Percentiles rank a stretch among this genome's conserved stretches.
phyloP scores from a whole-genome alignment of 148 eudicot genomes.

The Hydrangea macrophylla region DNA sequence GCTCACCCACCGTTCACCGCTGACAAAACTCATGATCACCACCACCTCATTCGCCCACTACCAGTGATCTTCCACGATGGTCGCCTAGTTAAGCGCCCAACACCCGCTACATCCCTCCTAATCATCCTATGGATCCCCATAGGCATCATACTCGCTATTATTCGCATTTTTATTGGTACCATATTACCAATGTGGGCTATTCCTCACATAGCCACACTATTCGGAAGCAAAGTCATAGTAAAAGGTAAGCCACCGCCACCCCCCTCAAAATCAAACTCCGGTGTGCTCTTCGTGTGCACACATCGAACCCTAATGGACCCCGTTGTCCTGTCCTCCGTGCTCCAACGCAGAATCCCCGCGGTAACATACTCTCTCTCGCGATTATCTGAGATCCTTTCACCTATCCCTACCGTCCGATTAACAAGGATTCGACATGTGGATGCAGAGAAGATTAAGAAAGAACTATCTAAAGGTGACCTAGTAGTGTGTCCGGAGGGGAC shows the following conservation, averaged over 20 bases:
- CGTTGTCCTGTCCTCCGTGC: slow-evolving; percentile 69
- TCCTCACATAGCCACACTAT: slow-evolving; percentile 43
- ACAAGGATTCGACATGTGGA: slow-evolving; percentile 70
- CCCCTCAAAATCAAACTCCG: slow-evolving; percentile 30
- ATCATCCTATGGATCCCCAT: slow-evolving; percentile 79
- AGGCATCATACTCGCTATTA: slow-evolving; percentile 54
- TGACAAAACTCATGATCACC: slow-evolving; percentile 20
- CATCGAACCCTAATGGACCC: slow-evolving; percentile 95
- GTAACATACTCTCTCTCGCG: slow-evolving; percentile 90
- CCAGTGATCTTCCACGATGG: slow-evolving; percentile 99
- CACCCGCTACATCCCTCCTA: slow-evolving; percentile 57
- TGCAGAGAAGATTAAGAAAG: slow-evolving; percentile 48
- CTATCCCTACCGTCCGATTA: slow-evolving; percentile 80
- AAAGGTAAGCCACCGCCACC: slow-evolving; percentile 72
- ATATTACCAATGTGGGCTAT: slow-evolving; percentile 59
- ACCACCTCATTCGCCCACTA: slow-evolving; percentile 45
- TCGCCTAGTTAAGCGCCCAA: slow-evolving; percentile 73
- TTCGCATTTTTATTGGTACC: slow-evolving; percentile 52
- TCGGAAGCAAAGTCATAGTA: slow-evolving; percentile 65
- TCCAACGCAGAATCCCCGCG: slow-evolving; percentile 70
- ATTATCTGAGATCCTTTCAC: slow-evolving; percentile 69
- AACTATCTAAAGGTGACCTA: slow-evolving; percentile 61
- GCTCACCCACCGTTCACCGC: slow-evolving; percentile 39
- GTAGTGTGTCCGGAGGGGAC: slow-evolving; percentile 93
- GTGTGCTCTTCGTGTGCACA: slow-evolving; percentile 84